Base-by-base conservation (phyloP, 2,329 filamentous ascomycete species). In the Arthroderma sp. region DNA sequence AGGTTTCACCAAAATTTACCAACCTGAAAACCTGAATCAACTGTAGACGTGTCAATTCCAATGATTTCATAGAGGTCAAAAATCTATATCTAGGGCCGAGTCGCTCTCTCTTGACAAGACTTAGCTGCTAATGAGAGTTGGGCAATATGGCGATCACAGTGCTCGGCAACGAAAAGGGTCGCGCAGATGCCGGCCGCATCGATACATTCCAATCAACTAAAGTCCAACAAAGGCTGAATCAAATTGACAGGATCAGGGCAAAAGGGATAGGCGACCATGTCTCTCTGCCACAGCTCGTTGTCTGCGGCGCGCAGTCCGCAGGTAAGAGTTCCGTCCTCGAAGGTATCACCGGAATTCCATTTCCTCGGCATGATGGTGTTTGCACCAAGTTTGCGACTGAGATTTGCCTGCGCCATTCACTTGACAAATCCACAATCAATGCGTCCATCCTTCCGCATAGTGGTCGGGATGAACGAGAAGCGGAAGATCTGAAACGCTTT, bases 341-440 rank as follows among this genome's bases (percentile, higher is more conserved):
- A 43, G 51, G 42, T n/a, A 32, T 53, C 0, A 60, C 60, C 3
- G 46, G 53, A 1, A 47, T 63, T 1, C 55, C 61, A 5, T 61
- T 65, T 41, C 63, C 61, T 29, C 55, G 55, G 5, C 53, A 55
- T 29, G 50, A 46, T 36, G 55, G 56, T 4, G 44, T 62, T 29
- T 64, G 61, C 43, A 64, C 61, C 6, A 49, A 56, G 9, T 63
- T 63, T 52, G 62, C 63, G 4, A 68, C 64, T 0, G 61, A 66
- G 45, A 66, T 69, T 42, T 62, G 57, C 28, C 55, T 66, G 22
- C 60, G 61, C 5, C 57, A 61, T 15, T 47, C 46, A 11, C 43
- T 7, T 5, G 4, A 27, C 9, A 40, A 47, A 0, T 33, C 8
- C 39, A 47, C 4, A 0, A 56, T 59, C 41, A 50, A 48, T 0